phyloP scores from a whole-genome alignment of 2,329 filamentous ascomycete species.

The Arthroderma sp. region DNA sequence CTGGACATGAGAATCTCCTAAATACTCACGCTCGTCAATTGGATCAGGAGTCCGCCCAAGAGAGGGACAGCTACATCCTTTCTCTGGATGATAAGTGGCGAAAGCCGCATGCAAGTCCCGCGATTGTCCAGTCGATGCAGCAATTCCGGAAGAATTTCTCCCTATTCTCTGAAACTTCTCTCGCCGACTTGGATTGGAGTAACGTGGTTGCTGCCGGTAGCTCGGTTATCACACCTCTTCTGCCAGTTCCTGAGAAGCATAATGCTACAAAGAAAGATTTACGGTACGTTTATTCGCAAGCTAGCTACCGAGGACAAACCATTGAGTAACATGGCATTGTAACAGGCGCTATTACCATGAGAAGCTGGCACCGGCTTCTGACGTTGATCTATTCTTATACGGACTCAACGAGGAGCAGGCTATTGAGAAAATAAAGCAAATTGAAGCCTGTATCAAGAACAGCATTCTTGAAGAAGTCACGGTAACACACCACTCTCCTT shows the following conservation, averaged over 20 bases:
- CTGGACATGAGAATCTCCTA: conserved; percentile 7
- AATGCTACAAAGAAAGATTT: conserved; percentile 16
- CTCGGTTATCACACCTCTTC: conserved; percentile 63
- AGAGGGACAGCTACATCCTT: conserved; percentile 17
- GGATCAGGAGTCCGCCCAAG: conserved; percentile 11
- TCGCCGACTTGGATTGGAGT: conserved; percentile 65
- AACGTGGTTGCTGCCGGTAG: conserved; percentile 74
- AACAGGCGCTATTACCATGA: conserved; percentile 65
- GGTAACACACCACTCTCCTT: neutral
- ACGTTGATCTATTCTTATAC: conserved; percentile 78
- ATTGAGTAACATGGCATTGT: conserved; percentile 20
- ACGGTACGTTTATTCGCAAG: neutral
- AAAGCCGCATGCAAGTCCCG: conserved; percentile 47
- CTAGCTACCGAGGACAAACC: too few species aligned
- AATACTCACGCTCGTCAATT: conserved; percentile 15
- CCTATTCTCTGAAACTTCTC: conserved; percentile 65
- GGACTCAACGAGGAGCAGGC: conserved; percentile 64
- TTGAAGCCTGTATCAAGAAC: conserved; percentile 62
- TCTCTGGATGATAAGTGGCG: conserved; percentile 36
- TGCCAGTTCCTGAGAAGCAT: conserved; percentile 54
- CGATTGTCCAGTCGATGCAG: conserved; percentile 52
- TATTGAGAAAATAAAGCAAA: conserved; percentile 69
- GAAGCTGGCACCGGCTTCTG: conserved; percentile 66
- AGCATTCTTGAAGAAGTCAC: conserved; percentile 72
- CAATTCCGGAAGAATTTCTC: conserved; percentile 70